Evolutionary conservation across 805 yeast species (phyloP).

Genomic region (Candida qinlingensis): DNA sequence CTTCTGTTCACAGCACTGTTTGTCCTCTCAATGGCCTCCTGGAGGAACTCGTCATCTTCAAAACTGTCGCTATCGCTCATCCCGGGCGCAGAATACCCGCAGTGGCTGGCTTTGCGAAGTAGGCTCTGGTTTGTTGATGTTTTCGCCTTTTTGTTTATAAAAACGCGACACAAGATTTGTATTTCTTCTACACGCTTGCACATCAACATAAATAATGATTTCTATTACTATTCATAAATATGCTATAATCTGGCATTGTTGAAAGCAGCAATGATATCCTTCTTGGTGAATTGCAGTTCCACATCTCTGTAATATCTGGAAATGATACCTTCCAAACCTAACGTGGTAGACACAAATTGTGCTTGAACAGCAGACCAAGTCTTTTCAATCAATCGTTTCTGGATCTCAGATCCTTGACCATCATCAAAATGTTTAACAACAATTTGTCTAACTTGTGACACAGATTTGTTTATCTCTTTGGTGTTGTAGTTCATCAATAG

Average conservation of each 20-base stretch:
- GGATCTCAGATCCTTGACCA: slow-evolving; percentile 33
- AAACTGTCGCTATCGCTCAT: slow-evolving; percentile 21
- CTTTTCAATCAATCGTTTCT: slow-evolving; percentile 49
- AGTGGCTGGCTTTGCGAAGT: too few relatives aligned
- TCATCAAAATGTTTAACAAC: slow-evolving; percentile 49
- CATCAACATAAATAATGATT: neutral
- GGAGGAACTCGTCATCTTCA: slow-evolving; percentile 26
- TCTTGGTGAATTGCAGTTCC: slow-evolving; percentile 44
- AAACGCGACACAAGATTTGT: slow-evolving; percentile 1
- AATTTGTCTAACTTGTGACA: slow-evolving; percentile 48
- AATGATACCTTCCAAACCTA: slow-evolving; percentile 49
- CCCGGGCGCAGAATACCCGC: neutral
- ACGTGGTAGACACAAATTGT: slow-evolving; percentile 50
- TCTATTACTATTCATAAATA: neutral
- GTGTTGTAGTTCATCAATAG: slow-evolving; percentile 53
- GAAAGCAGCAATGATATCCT: slow-evolving; percentile 54
- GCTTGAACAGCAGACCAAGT: slow-evolving; percentile 71
- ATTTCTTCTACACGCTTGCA: neutral
- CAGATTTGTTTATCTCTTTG: slow-evolving; percentile 50
- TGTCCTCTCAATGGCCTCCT: slow-evolving; percentile 21
- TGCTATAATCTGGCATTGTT: slow-evolving; percentile 23
- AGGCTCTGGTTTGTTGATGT: neutral
- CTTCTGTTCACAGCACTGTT: slow-evolving; percentile 26
- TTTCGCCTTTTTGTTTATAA: slow-evolving; percentile 2
- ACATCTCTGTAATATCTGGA: slow-evolving; percentile 47